phyloP scores from a whole-genome alignment of 306 rosid species.

The Malus fusca region DNA sequence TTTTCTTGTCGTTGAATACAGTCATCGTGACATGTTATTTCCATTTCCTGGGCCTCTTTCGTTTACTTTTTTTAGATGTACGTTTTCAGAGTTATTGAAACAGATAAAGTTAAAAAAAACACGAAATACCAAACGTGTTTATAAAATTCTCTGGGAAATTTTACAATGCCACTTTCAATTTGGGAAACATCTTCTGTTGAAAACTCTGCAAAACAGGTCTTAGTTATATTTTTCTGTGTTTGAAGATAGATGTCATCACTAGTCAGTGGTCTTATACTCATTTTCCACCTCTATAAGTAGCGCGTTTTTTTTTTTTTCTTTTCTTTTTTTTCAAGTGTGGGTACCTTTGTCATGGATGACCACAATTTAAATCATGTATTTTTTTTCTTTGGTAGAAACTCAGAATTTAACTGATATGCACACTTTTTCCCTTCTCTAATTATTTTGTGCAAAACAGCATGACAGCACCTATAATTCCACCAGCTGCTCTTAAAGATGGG shows the following conservation, averaged over 20 bases:
- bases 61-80: too few relatives aligned
- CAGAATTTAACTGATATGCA: slow-evolving; percentile 1
- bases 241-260: background rate
- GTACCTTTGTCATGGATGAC: background rate
- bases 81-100: too few relatives aligned
- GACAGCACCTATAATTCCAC: slow-evolving; percentile 86
- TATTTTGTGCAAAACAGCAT: slow-evolving; percentile 45
- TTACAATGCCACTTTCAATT: background rate
- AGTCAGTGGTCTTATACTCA: background rate
- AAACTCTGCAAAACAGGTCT: background rate
- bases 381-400: background rate
- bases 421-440: background rate
- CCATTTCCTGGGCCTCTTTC: background rate
- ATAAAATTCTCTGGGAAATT: background rate
- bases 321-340: background rate
- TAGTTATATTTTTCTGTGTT: background rate
- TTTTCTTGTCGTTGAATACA: background rate
- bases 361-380: background rate
- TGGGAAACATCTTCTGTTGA: background rate
- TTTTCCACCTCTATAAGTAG: background rate
- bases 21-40: background rate
- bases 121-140: background rate
- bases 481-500: slow-evolving; percentile 67
- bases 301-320: too few relatives aligned
- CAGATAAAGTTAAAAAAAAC: background rate